Percentiles rank a stretch among this genome's conserved stretches.
Evolutionary conservation across 2,329 filamentous ascomycete species (phyloP).

Genomic region (Fusarium secorum): DNA sequence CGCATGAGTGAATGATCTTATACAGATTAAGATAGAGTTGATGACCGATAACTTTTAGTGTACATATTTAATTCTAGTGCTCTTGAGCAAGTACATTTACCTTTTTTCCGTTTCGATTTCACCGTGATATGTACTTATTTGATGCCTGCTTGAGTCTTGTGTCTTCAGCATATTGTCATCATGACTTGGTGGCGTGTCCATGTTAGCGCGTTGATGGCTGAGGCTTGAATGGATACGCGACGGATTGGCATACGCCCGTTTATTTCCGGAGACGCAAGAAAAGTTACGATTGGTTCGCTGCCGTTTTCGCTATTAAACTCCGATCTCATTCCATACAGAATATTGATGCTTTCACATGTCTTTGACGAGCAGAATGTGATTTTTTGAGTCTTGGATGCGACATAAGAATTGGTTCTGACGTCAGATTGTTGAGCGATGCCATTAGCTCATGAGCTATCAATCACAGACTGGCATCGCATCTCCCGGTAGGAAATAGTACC

Average conservation of each 20-base stretch:
- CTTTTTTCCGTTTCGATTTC: rapidly evolving
- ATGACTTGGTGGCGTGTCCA: neutral
- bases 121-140: rapidly evolving
- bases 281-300: neutral
- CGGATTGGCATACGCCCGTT: neutral
- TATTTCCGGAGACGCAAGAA: neutral
- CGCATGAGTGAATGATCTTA: neutral
- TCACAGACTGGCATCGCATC: rapidly evolving
- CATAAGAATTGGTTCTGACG: neutral
- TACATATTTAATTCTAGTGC: neutral
- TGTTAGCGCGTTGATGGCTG: neutral
- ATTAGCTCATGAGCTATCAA: neutral
- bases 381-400: too few relatives aligned
- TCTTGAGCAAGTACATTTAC: neutral
- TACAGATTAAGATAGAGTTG: neutral
- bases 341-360: neutral
- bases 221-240: neutral
- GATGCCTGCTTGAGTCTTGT: rapidly evolving
- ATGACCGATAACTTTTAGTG: neutral
- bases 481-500: rapidly evolving
- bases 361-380: rapidly evolving
- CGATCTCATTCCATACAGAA: neutral
- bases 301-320: neutral
- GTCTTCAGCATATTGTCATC: neutral
- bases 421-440: neutral